Conservation (phyloP, 345 rosid genomes). For the Eucalyptus regnans region DNA sequence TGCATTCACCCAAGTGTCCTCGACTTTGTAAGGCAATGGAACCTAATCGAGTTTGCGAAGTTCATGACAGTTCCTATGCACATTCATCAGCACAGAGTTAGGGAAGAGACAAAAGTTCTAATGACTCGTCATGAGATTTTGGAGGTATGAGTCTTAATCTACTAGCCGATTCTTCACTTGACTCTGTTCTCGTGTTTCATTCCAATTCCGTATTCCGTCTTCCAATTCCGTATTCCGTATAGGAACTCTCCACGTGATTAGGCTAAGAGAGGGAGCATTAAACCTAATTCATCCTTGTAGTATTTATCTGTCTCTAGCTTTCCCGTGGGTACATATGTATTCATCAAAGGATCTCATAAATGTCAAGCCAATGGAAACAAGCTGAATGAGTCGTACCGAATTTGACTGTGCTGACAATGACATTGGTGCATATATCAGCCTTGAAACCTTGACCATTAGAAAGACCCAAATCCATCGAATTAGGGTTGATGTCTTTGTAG, state of each 20-base stretch:
- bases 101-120: neutral
- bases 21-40: neutral
- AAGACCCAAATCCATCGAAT: neutral
- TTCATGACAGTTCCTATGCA: neutral
- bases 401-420: neutral
- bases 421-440: neutral
- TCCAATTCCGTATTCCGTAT: neutral
- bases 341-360: neutral
- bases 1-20: neutral
- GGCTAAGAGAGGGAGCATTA: neutral
- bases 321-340: neutral
- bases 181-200: neutral
- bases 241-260: neutral
- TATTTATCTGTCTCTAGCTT: neutral
- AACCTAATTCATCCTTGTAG: neutral
- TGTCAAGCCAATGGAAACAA: neutral
- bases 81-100: neutral
- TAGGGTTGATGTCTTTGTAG: accelerated
- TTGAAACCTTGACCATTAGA: neutral
- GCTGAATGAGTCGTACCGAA: accelerated
- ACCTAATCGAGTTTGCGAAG: neutral
- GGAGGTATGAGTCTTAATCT: neutral
- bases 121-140: neutral
- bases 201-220: no score
- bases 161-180: neutral